Evolutionary conservation across 805 yeast genomes (phyloP), one percentile per base, ranked within the genome.

Genomic region (Wickerhamomyces hampshirensis): DNA sequence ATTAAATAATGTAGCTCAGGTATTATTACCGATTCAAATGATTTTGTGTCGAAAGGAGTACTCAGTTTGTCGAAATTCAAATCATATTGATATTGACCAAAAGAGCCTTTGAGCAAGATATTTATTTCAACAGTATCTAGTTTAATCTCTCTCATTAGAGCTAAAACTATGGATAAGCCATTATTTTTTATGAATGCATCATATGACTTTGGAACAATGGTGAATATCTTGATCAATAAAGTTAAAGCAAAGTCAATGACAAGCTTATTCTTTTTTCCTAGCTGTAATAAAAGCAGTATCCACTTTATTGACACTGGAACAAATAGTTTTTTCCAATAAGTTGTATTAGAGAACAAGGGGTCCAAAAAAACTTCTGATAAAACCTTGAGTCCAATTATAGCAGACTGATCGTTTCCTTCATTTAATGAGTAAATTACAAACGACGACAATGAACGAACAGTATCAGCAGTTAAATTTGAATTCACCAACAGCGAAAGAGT

Each of bases 291-390:
- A 11, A 83, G 53, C 9, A 84, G 59, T 8, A 84, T 61, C 83
- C 89, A 80, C 50, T 80, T 82, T 5, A 80, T 66, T 1, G 85
- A 73, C 3, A 84, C 65, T 0, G 80, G 64, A 31, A 77, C 69
- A 67, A 71, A 47, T 58, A 68, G 47, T 58, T 70, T 53, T 58
- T 72, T 54, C 18, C 70, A 51, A 26, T 71, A 74, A 42, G 69
- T 46, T 26, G 71, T 39, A 54, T 71, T 55, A 39, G 68, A 41
- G 42, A 63, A 55, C 6, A 73, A 32, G 7, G 65, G 60, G 26
- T 65, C 65, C 18, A 65, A 46, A 8, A 65, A 52, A 1, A 53
- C 46, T 6, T 44, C 47, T 16, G 59, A 52, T 1, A 63, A 30
- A 5, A 60, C 50, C 6, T 31, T 43, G 38, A 72, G 45, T 5